phyloP scores from a whole-genome alignment of 805 yeast species.

The Clavispora carvajalis region DNA sequence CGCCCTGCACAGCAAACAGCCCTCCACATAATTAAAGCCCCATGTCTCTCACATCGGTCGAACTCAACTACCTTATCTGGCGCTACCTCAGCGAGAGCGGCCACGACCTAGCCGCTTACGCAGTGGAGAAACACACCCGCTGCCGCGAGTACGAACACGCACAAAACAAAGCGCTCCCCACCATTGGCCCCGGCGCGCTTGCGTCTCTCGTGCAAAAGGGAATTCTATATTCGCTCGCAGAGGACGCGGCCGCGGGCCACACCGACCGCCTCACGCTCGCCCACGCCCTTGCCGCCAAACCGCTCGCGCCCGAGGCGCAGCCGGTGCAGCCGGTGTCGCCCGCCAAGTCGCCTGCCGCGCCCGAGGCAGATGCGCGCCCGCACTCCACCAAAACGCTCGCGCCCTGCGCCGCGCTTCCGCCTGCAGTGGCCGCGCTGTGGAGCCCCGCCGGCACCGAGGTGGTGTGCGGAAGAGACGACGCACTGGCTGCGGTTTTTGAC shows the following conservation, averaged over 20 bases:
- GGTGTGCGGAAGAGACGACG: conserved; percentile 51
- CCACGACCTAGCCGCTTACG: conserved; percentile 68
- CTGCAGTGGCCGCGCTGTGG: conserved; percentile 50
- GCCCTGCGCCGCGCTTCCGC: conserved; percentile 20
- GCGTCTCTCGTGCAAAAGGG: conserved; percentile 86
- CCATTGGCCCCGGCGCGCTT: conserved; percentile 72
- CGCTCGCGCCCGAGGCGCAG: conserved; percentile 53
- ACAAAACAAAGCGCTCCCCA: conserved; percentile 34
- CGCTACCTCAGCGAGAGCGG: conserved; percentile 86
- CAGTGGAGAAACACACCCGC: conserved; percentile 69
- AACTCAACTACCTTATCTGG: conserved; percentile 89
- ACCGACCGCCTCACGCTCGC: conserved; percentile 29
- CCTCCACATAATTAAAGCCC: too few relatives aligned
- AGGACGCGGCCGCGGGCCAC: conserved; percentile 41
- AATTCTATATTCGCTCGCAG: conserved; percentile 68
- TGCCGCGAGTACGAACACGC: conserved; percentile 51
- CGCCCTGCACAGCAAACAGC: too few relatives aligned
- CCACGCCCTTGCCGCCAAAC: conserved; percentile 48
- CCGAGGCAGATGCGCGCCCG: neutral
- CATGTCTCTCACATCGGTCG: conserved; percentile 83
- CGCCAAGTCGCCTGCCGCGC: neutral
- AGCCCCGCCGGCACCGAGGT: conserved; percentile 46
- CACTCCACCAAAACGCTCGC: neutral
- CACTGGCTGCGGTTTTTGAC: conserved; percentile 42
- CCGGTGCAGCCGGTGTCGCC: conserved; percentile 40